A percentile compares a stretch with the other conserved stretches of the same genome.
phyloP scores from a whole-genome alignment of 1,284 basidiomycete species.

The Naganishia sp. region DNA sequence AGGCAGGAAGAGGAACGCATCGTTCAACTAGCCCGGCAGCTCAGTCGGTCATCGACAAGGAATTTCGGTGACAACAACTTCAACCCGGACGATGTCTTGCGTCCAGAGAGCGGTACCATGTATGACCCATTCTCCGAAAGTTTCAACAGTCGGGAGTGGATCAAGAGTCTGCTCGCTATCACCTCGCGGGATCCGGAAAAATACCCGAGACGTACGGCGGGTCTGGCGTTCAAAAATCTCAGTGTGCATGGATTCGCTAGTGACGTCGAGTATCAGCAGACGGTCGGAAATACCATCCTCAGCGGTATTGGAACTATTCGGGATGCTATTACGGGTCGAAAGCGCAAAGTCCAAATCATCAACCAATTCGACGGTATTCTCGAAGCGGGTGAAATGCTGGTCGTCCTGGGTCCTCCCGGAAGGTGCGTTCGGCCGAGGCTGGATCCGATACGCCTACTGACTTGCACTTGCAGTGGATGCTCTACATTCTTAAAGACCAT shows the following conservation, averaged over 20 bases:
- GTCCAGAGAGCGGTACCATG: constrained; percentile 44
- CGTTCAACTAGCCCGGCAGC: constrained; percentile 41
- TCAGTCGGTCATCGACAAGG: constrained; percentile 40
- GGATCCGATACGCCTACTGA: not conserved
- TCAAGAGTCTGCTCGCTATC: constrained; percentile 45
- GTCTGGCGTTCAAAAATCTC: constrained; percentile 57
- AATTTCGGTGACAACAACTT: constrained; percentile 32
- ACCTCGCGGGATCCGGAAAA: constrained; percentile 44
- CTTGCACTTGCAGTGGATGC: constrained; percentile 59
- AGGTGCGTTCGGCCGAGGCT: constrained; percentile 42
- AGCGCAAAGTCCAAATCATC: constrained; percentile 57
- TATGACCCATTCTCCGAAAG: constrained; percentile 55
- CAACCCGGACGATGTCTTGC: constrained; percentile 33
- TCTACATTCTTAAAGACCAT: constrained; percentile 60
- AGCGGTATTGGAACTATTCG: constrained; percentile 46
- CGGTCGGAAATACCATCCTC: constrained; percentile 55
- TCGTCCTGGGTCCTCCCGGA: constrained; percentile 66
- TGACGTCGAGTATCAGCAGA: constrained; percentile 58
- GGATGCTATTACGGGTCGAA: constrained; percentile 48
- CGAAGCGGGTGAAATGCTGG: constrained; percentile 59
- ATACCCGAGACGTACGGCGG: constrained; percentile 50
- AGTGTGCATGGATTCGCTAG: constrained; percentile 56
- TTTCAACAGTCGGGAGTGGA: constrained; percentile 55
- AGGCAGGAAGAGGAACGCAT: constrained; percentile 31
- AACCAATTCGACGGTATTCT: constrained; percentile 56